Conservation (phyloP, 768 basidiomycete genomes). For the Russula emetica region DNA sequence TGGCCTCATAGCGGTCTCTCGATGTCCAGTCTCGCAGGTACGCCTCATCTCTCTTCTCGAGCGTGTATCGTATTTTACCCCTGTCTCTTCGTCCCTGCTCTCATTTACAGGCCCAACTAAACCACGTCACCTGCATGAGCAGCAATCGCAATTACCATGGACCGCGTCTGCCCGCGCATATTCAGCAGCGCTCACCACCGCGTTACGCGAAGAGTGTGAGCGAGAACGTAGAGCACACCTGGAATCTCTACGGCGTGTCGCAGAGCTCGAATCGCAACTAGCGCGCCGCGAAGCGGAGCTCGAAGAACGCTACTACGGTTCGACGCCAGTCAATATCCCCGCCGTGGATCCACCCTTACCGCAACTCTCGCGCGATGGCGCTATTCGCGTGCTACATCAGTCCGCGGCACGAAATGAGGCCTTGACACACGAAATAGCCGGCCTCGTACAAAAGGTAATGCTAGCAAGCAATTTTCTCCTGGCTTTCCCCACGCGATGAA, state of each 20-base stretch:
- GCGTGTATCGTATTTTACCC: background rate
- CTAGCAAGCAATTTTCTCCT: background rate
- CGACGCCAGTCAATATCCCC: background rate
- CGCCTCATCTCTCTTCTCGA: background rate
- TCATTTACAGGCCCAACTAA: slow-evolving; percentile 5
- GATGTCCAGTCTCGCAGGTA: slow-evolving; percentile 11
- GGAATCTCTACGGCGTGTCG: slow-evolving; percentile 41
- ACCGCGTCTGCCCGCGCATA: slow-evolving; percentile 35
- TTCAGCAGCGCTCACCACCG: slow-evolving; percentile 43
- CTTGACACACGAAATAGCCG: slow-evolving; percentile 21
- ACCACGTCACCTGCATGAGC: slow-evolving; percentile 6
- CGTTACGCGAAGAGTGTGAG: slow-evolving; percentile 43
- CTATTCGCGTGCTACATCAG: slow-evolving; percentile 24
- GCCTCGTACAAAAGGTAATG: slow-evolving; percentile 21
- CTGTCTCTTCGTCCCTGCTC: background rate
- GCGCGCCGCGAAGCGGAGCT: slow-evolving; percentile 56
- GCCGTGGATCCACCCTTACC: slow-evolving; percentile 3
- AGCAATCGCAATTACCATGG: slow-evolving; percentile 30
- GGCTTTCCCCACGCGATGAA: background rate
- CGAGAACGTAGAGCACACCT: slow-evolving; percentile 41
- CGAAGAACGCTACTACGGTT: slow-evolving; percentile 31
- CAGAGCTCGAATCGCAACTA: slow-evolving; percentile 48
- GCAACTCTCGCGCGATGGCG: slow-evolving; percentile 25
- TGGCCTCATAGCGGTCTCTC: slow-evolving; percentile 27
- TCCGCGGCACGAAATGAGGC: slow-evolving; percentile 22